Evolutionary conservation across 495 filamentous ascomycete species (phyloP).

Genomic region (Aspergillus cavernicola): DNA sequence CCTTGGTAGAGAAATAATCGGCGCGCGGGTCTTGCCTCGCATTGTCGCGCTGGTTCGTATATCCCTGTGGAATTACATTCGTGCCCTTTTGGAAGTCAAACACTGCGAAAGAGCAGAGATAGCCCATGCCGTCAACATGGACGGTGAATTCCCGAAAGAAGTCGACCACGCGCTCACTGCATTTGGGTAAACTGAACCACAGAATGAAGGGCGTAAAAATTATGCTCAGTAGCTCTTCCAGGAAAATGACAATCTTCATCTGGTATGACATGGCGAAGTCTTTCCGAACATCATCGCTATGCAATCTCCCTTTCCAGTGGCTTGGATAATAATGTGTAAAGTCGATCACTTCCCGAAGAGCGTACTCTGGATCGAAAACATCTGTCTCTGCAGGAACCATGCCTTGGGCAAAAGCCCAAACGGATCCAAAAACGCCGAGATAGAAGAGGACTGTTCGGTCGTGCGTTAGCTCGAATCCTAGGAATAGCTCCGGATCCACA

Average conservation of each 20-base stretch:
- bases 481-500: constrained; percentile 83
- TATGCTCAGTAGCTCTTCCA: constrained; percentile 89
- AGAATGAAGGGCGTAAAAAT: constrained; percentile 88
- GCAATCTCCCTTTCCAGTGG: constrained; percentile 83
- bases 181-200: constrained; percentile 81
- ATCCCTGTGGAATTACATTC: constrained; percentile 48
- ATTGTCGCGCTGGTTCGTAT: constrained; percentile 26
- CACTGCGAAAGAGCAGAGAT: constrained; percentile 95
- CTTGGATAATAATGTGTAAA: constrained; percentile 87
- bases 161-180: constrained; percentile 89
- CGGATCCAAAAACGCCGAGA: constrained; percentile 64
- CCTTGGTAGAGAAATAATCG: constrained; percentile 91
- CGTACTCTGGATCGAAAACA: constrained; percentile 90
- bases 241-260: constrained; percentile 82
- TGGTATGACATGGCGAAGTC: constrained; percentile 90
- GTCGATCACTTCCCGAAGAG: constrained; percentile 79
- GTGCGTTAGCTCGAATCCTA: constrained; percentile 83
- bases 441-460: constrained; percentile 85
- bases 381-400: constrained; percentile 79
- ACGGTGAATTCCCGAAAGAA: constrained; percentile 98
- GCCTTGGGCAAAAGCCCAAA: constrained; percentile 78
- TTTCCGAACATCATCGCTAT: constrained; percentile 76
- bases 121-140: constrained; percentile 92
- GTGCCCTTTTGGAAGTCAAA: constrained; percentile 91
- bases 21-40: constrained; percentile 63